Base-by-base conservation (phyloP, 306 rosid species). In the Phaseolus lunatus region DNA sequence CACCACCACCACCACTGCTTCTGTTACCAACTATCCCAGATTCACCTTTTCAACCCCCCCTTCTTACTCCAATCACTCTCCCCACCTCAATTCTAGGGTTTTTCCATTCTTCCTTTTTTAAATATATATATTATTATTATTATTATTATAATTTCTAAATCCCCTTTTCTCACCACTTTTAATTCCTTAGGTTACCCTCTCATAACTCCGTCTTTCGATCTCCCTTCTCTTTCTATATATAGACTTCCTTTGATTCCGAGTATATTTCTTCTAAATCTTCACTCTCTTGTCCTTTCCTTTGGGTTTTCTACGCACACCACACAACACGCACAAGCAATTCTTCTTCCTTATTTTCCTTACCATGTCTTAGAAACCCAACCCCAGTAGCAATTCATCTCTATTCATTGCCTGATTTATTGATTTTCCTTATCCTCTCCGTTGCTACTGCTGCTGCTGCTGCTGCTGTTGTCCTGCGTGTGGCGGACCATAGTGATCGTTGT, bases 71-170 rank as follows among this genome's bases (percentile, higher is more conserved):
- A 43, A 63, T 69, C 27, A 71, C 78, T 58, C 56, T 27, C 84
- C 73, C 73, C 56, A 45, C 84, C 80, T 68, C 85, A 72, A 56
- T 77, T 86, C 85, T 83, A 86, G 90, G 89, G 89, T 85, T 85
- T 89, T 70, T 48, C 1, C 54, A 35, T 56, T 52, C 73, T 45
- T 26, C 31, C 31, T 65, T 29, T 61, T 11, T 9, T 29, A 11
- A 43, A 43, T 43, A 2, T 43, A 9, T 41, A 41, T 33, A 33
- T 5, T 33, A 4, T 33, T 6, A 4, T 33, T 33, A 6, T 37
- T 37, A 3, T 37, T 11, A 19, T 12, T 44, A 45, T 58, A 19
- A 19, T 43, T 10, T 57, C 29, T 14, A 26, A 58, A 58, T 33
- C 47, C 74, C 52, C 27, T 45, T 54, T 61, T 22, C 13, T 77